Percentiles rank a stretch among this genome's conserved stretches.
Evolutionary conservation across 2,329 filamentous ascomycete genomes (phyloP).

Genomic region (Pseudopyricularia javanii): DNA sequence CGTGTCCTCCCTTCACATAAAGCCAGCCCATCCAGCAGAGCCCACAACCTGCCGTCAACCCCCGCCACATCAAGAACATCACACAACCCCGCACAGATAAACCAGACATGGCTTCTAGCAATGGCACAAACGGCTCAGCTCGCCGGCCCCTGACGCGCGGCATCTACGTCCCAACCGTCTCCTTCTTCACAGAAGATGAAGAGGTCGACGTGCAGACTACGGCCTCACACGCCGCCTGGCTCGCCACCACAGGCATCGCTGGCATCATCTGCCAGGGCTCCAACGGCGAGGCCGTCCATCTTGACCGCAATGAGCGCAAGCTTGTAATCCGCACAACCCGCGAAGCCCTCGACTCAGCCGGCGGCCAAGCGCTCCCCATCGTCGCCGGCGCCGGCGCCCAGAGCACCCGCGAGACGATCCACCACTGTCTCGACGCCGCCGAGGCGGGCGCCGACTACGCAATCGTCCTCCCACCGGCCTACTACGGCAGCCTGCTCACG

Average conservation of each 20-base stretch:
- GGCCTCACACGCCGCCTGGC: conserved; percentile 38
- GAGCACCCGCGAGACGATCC: conserved; percentile 54
- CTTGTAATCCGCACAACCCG: conserved; percentile 49
- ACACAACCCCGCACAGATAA: neutral
- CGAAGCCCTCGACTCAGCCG: conserved; percentile 32
- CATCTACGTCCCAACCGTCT: conserved; percentile 51
- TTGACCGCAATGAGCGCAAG: conserved; percentile 52
- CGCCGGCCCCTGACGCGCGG: conserved; percentile 17
- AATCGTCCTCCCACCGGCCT: conserved; percentile 56
- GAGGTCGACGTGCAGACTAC: conserved; percentile 41
- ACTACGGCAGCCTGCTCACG: conserved; percentile 51
- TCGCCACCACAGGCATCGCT: conserved; percentile 50
- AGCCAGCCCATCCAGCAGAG: no score
- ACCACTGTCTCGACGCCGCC: conserved; percentile 52
- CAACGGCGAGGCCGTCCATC: conserved; percentile 63
- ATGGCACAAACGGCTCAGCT: neutral
- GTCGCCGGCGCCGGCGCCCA: conserved; percentile 60
- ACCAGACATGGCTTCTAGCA: neutral
- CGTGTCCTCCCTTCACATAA: no score
- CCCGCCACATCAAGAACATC: neutral
- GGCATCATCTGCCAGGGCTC: conserved; percentile 60
- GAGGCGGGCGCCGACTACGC: conserved; percentile 53
- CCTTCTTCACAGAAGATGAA: conserved; percentile 45
- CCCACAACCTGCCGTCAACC: neutral
- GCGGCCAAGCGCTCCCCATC: conserved; percentile 35